These are phyloP conservation scores for Stereum hirsutum DNA, from an alignment of 1,284 basidiomycete species.

Conservation along the genomic window DNA sequence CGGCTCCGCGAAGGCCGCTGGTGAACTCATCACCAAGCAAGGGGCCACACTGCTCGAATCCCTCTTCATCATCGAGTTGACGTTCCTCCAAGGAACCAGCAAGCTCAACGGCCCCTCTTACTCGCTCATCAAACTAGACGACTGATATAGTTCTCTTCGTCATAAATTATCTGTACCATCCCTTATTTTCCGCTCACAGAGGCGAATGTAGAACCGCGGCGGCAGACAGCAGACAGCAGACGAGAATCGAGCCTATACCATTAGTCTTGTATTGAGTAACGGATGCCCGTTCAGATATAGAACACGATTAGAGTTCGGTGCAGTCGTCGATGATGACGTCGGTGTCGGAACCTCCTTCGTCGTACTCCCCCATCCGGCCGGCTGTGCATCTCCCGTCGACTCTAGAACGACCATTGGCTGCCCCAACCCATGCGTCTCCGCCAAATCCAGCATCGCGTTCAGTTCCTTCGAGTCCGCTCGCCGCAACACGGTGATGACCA, in stretches of 20 bases:
- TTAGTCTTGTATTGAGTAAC: conserved; percentile 63
- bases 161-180: too few relatives aligned
- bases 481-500: conserved; percentile 53
- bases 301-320: conserved; percentile 32
- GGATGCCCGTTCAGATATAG: conserved; percentile 73
- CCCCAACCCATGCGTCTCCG: conserved; percentile 34
- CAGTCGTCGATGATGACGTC: not conserved
- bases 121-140: conserved; percentile 73
- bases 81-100: conserved; percentile 72
- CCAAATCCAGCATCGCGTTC: conserved; percentile 41
- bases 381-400: conserved; percentile 18
- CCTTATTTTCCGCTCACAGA: too few relatives aligned
- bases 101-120: conserved; percentile 85
- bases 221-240: too few relatives aligned
- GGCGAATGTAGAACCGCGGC: conserved; percentile 6
- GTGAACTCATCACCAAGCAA: conserved; percentile 78
- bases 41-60: conserved; percentile 88
- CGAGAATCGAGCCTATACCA: too few relatives aligned
- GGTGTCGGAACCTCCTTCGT: conserved; percentile 13
- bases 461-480: conserved; percentile 41
- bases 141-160: conserved; percentile 29
- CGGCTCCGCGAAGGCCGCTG: conserved; percentile 92
- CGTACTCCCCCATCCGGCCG: conserved; percentile 16
- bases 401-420: conserved; percentile 47
- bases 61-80: conserved; percentile 88